Percentiles rank a stretch among this genome's conserved stretches.
Conservation (phyloP, 352 stramenopile species). For the Globisporangium acanthophoron region DNA sequence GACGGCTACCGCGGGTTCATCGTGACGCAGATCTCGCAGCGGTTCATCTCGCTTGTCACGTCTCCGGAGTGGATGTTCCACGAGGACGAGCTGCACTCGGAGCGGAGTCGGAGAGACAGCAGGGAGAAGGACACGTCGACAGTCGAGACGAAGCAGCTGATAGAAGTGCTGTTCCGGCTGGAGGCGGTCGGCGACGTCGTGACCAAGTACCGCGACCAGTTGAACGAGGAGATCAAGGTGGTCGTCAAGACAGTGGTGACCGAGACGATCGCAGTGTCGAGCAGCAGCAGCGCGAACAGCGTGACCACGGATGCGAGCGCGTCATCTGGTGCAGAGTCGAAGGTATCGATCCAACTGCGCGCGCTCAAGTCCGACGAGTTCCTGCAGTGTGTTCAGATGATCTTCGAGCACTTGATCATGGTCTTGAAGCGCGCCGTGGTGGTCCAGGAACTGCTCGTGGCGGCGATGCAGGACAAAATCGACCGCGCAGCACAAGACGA, state of each 20-base stretch:
- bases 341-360: constrained; percentile 77
- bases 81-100: constrained; percentile 32
- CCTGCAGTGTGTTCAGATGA: constrained; percentile 85
- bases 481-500: constrained; percentile 38
- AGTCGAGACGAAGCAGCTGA: constrained; percentile 43
- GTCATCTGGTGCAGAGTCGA: constrained; percentile 43
- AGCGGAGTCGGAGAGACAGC: constrained; percentile 11
- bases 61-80: constrained; percentile 80
- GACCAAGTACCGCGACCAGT: constrained; percentile 66
- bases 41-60: constrained; percentile 75
- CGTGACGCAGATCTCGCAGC: constrained; percentile 67
- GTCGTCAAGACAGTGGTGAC: constrained; percentile 87
- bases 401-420: constrained; percentile 85
- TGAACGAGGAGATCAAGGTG: constrained; percentile 85
- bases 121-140: constrained; percentile 24
- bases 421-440: constrained; percentile 73
- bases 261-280: constrained; percentile 77
- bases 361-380: constrained; percentile 82
- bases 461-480: constrained; percentile 73
- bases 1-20: constrained; percentile 69
- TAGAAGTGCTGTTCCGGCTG: constrained; percentile 72
- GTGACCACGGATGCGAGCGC: constrained; percentile 4
- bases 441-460: constrained; percentile 64
- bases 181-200: constrained; percentile 68
- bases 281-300: constrained; percentile 28